Conservation (phyloP, 345 rosid species). For the Kandelia obovata region DNA sequence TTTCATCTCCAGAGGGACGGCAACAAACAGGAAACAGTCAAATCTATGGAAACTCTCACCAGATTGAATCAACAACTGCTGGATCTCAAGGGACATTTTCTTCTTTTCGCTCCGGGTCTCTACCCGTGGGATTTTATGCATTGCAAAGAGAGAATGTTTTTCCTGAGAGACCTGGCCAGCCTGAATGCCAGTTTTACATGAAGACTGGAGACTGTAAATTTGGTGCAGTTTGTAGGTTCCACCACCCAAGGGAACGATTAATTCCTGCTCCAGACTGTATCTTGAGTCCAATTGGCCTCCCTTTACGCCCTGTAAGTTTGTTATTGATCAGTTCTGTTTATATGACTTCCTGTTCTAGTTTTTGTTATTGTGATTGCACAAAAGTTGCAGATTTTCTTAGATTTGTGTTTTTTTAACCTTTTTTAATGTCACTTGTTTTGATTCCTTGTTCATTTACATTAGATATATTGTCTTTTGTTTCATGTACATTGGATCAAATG, state of each 20-base stretch:
- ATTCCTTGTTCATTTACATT: too few species aligned
- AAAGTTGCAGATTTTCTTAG: too few species aligned
- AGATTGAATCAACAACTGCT: conserved; percentile 47
- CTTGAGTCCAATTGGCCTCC: conserved; percentile 84
- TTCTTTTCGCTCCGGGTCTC: conserved; percentile 54
- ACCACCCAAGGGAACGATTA: conserved; percentile 93
- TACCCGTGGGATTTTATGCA: conserved; percentile 68
- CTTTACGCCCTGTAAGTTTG: conserved; percentile 81
- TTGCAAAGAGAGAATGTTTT: conserved; percentile 80
- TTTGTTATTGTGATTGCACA: neutral
- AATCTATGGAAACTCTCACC: conserved; percentile 56
- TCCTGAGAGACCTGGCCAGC: conserved; percentile 97
- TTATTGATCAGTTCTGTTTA: neutral
- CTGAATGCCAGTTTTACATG: conserved; percentile 95
- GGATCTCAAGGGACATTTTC: conserved; percentile 66
- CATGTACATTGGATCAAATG: too few species aligned
- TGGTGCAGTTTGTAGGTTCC: conserved; percentile 92
- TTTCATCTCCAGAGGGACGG: conserved; percentile 77
- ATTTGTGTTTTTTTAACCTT: too few species aligned
- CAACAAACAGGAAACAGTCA: conserved; percentile 53
- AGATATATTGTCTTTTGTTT: too few species aligned
- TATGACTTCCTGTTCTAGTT: neutral
- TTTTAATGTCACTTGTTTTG: too few species aligned
- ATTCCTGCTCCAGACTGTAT: conserved; percentile 92
- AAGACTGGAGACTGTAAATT: conserved; percentile 98